Conservation (phyloP, 148 eudicot genomes). For the Agrostemma githago region DNA sequence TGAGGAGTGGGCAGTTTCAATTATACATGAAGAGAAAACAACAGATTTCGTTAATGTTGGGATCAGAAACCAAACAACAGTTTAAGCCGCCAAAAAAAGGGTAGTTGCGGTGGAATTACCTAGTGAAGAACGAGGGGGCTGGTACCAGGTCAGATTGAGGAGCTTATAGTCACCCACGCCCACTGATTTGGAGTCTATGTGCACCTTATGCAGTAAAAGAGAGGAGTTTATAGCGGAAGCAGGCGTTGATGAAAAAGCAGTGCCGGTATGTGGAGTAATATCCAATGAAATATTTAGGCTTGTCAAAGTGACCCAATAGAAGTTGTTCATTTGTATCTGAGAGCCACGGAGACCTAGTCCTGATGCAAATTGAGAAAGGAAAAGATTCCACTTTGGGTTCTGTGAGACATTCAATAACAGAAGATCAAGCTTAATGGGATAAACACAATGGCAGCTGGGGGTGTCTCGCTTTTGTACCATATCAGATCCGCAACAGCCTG, state of each 20-base stretch:
- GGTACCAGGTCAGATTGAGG: constrained; percentile 85
- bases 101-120: constrained; percentile 41
- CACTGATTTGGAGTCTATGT: constrained; percentile 57
- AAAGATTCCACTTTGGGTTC: constrained; percentile 65
- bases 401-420: constrained; percentile 73
- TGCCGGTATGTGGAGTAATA: constrained; percentile 69
- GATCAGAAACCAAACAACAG: background rate
- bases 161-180: constrained; percentile 75
- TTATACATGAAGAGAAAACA: background rate
- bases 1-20: background rate
- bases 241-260: constrained; percentile 58
- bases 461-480: constrained; percentile 78
- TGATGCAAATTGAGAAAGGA: constrained; percentile 66
- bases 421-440: constrained; percentile 88
- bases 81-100: constrained; percentile 1
- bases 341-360: constrained; percentile 61
- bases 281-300: constrained; percentile 95
- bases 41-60: background rate
- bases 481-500: constrained; percentile 85
- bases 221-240: constrained; percentile 70
- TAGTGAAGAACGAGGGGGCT: constrained; percentile 62
- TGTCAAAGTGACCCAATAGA: constrained; percentile 53
- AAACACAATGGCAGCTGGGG: constrained; percentile 76
- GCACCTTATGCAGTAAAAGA: constrained; percentile 62
- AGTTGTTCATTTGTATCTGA: constrained; percentile 82